These are phyloP conservation scores for Sphaerostilbella broomeana DNA, from an alignment of 2,329 filamentous ascomycete species.

Conservation along the genomic window DNA sequence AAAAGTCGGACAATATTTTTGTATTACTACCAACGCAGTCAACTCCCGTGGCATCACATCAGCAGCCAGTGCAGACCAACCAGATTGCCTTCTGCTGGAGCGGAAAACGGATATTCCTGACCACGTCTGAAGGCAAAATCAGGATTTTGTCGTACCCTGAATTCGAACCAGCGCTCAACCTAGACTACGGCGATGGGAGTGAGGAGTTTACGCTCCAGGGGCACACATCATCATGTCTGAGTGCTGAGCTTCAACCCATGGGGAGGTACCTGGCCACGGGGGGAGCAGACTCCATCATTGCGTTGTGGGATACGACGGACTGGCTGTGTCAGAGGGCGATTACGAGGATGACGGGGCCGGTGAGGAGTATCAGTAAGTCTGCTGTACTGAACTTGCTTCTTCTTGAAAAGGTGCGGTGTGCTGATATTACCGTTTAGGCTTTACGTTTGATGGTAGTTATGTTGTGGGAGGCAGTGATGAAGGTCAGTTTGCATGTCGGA, in stretches of 20 bases:
- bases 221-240: slow-evolving; percentile 66
- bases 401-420: neutral
- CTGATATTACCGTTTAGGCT: slow-evolving; percentile 40
- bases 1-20: slow-evolving; percentile 56
- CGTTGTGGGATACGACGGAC: slow-evolving; percentile 70
- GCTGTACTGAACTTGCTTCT: neutral
- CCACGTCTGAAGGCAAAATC: slow-evolving; percentile 63
- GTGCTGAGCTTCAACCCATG: slow-evolving; percentile 62
- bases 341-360: slow-evolving; percentile 60
- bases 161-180: slow-evolving; percentile 49
- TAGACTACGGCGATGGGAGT: slow-evolving; percentile 38
- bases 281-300: slow-evolving; percentile 67
- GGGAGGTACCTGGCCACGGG: slow-evolving; percentile 68
- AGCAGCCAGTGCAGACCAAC: slow-evolving; percentile 61
- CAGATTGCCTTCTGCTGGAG: slow-evolving; percentile 69
- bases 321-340: slow-evolving; percentile 71
- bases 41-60: slow-evolving; percentile 50
- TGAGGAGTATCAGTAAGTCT: slow-evolving; percentile 58
- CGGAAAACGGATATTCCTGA: slow-evolving; percentile 62
- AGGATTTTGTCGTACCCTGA: slow-evolving; percentile 64
- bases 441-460: slow-evolving; percentile 72
- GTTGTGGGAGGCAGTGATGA: slow-evolving; percentile 69
- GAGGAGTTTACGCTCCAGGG: slow-evolving; percentile 59
- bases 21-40: slow-evolving; percentile 55
- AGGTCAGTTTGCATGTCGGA: slow-evolving; percentile 34